phyloP scores from a whole-genome alignment of 495 filamentous ascomycete species.

The Alectoria sarmentosa region DNA sequence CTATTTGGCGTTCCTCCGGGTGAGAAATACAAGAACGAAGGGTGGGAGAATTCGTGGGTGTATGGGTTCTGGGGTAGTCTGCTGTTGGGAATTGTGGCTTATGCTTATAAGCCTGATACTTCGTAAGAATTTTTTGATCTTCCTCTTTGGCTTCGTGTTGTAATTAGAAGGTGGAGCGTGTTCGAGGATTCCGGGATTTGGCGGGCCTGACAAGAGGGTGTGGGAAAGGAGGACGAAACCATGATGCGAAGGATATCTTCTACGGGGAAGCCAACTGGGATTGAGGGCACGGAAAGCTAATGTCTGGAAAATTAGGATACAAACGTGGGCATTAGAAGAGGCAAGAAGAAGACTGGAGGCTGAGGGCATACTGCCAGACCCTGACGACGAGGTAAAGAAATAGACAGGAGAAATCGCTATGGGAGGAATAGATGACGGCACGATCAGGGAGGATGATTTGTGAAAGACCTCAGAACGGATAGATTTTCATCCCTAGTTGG shows the following conservation, averaged over 20 bases:
- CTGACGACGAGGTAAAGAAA: conserved; percentile 36
- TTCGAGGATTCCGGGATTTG: background rate
- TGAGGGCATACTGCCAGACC: conserved; percentile 87
- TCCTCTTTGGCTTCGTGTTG: no score
- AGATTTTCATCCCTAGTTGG: background rate
- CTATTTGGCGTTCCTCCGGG: conserved; percentile 87
- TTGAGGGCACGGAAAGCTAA: conserved; percentile 9
- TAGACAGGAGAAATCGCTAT: background rate
- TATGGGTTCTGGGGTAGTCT: conserved; percentile 89
- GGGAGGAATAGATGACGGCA: background rate
- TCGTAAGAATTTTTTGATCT: conserved; percentile 59
- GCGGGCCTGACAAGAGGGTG: background rate
- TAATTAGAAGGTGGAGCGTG: background rate
- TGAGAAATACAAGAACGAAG: conserved; percentile 91
- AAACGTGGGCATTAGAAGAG: conserved; percentile 98
- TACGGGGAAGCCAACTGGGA: no score
- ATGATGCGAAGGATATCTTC: background rate
- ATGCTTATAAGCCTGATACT: conserved; percentile 97
- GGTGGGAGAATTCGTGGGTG: conserved; percentile 85
- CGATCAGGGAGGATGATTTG: background rate
- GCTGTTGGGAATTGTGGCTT: conserved; percentile 64
- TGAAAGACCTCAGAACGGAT: background rate
- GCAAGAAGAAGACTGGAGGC: conserved; percentile 86
- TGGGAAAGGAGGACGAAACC: background rate
- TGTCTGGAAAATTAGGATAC: conserved; percentile 60